These are phyloP conservation scores for Polygonum aviculare DNA, from an alignment of 148 eudicot species.

Conservation along the genomic window DNA sequence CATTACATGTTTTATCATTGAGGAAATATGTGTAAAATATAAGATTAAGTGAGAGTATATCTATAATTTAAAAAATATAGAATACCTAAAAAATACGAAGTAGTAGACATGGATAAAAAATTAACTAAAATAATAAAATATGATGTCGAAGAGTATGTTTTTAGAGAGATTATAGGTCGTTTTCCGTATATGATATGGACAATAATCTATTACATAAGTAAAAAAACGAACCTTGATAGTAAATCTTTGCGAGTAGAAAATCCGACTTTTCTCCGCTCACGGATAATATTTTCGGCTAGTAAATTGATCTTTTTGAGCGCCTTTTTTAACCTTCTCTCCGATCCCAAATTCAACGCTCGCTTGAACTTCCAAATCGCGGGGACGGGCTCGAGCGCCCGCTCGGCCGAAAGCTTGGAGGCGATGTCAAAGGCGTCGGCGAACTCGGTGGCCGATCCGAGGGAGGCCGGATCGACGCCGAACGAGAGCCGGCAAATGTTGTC, in stretches of 20 bases:
- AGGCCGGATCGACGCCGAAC: conserved; percentile 39
- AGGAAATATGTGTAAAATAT: too few relatives aligned
- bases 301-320: conserved; percentile 28
- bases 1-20: too few relatives aligned
- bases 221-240: conserved; percentile 25
- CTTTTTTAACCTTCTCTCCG: conserved; percentile 30
- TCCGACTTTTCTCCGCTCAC: conserved; percentile 21
- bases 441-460: conserved; percentile 18
- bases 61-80: too few relatives aligned
- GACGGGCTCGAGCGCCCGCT: conserved; percentile 27
- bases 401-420: conserved; percentile 36
- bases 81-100: too few relatives aligned
- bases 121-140: too few relatives aligned
- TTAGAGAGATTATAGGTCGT: too few relatives aligned
- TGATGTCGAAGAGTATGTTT: too few relatives aligned
- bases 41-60: too few relatives aligned
- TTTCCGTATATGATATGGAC: too few relatives aligned
- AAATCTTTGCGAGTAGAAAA: conserved; percentile 24
- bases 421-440: conserved; percentile 40
- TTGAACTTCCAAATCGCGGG: conserved; percentile 40
- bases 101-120: too few relatives aligned
- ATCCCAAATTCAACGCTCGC: conserved; percentile 32
- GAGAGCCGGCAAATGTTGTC: conserved; percentile 39
- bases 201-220: too few relatives aligned
- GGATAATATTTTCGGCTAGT: conserved; percentile 31